Evolutionary conservation across 208 protist species (phyloP), one percentile per base, ranked within the genome.

Genomic region (Herpetomonas tarakana): DNA sequence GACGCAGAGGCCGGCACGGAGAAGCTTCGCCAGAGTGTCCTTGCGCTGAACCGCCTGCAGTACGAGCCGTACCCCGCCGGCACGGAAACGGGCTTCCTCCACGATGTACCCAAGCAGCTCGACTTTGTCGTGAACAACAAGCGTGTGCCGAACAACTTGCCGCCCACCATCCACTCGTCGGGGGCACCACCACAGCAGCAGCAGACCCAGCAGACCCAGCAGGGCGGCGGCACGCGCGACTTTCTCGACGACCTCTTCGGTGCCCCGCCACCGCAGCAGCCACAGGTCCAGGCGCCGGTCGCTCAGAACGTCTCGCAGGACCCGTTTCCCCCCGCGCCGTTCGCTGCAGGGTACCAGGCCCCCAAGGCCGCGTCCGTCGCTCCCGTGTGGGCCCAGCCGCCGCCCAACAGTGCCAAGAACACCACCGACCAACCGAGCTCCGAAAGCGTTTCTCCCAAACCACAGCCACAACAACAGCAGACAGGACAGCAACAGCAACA

Each of bases 241-340:
- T 58, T 94, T 19, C 67, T 94, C 7, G 83, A 94, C 52, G 87
- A 94, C 68, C 74, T 94, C 49, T 94, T 94, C 49, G 87, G 87
- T 31, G 59, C 57, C 7, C 53, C 77, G 1, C 45, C 62, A 2
- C 62, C 63, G 41, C 56, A 27, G 22, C 25, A 27, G 14, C 56
- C 52, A 38, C 24, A 52, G 31, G 31, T 45, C 49, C 49, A 63
- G 49, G 41, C 66, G 18, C 21, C 41, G n/a, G 27, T 62, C 14
- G 22, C 68, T 11, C 7, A 30, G 55, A 18, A 44, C 52, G 18
- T 25, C 11, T 9, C 51, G 7, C 21, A 27, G 16, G 51, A 22
- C 11, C n/a, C 31, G 29, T n/a, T 22, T 30, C 7, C 9, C 11
- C 19, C 54, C 54, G 18, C 29, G 14, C 12, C 18, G 14, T 47